Percentiles rank a stretch among this genome's conserved stretches.
Conservation (phyloP, 495 filamentous ascomycete species). For the Polyplosphaeria fusca region DNA sequence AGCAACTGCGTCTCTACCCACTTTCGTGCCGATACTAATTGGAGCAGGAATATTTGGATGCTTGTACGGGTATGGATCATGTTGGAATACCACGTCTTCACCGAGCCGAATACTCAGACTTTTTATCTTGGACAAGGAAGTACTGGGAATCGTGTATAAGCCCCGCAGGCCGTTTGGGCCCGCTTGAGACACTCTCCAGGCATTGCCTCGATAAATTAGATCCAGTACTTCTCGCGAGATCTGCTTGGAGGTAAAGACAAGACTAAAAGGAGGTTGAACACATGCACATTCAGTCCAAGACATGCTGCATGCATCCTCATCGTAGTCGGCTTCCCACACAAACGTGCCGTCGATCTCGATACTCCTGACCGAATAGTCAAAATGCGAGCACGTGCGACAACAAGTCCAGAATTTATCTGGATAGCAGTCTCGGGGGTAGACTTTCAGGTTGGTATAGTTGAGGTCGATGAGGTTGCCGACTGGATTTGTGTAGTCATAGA, state of each 20-base stretch:
- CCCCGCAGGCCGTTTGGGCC: background rate
- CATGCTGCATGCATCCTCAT: background rate
- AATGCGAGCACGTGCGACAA: background rate
- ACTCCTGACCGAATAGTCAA: background rate
- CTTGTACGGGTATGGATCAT: no score
- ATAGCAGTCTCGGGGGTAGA: background rate
- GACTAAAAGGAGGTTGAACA: background rate
- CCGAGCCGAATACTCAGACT: background rate
- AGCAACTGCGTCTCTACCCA: no score
- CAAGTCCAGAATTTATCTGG: background rate
- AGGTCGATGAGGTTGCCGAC: background rate
- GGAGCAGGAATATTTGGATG: background rate
- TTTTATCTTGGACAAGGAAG: background rate
- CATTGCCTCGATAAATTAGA: background rate
- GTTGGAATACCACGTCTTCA: background rate
- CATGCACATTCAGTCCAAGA: background rate
- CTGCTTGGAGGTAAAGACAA: background rate
- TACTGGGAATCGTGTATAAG: background rate
- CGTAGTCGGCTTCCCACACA: background rate
- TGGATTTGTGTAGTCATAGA: background rate
- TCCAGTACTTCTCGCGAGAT: background rate
- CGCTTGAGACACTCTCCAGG: background rate
- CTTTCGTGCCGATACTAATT: background rate
- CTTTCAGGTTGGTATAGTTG: background rate
- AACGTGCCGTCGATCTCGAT: background rate